These are phyloP conservation scores for Rhodotorula taiwanensis DNA, from an alignment of 768 basidiomycete genomes.

Conservation along the genomic window DNA sequence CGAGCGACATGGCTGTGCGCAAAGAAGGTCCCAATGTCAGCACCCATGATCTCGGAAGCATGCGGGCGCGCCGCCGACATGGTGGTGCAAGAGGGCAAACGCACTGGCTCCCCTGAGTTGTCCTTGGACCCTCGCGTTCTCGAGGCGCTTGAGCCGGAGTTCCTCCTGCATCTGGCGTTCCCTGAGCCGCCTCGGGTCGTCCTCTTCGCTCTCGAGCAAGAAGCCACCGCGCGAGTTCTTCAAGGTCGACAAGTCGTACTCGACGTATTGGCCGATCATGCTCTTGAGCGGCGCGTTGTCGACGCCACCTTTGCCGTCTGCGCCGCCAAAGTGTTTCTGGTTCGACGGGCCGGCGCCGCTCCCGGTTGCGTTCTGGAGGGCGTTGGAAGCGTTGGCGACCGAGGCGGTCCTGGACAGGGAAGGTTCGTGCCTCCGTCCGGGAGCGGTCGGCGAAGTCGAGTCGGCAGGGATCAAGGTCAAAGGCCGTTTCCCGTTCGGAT, in stretches of 20 bases:
- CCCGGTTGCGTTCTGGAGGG: conserved; percentile 39
- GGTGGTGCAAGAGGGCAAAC: too few species aligned
- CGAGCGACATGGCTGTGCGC: conserved; percentile 64
- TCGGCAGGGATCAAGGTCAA: conserved; percentile 55
- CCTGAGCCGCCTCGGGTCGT: conserved; percentile 66
- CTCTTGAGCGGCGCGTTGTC: conserved; percentile 28
- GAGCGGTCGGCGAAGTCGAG: conserved; percentile 58
- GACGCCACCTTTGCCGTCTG: conserved; percentile 15
- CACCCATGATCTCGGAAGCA: background rate
- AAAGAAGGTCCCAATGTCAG: background rate
- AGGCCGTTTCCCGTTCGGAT: conserved; percentile 66
- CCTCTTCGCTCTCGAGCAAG: conserved; percentile 77
- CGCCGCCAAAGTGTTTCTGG: conserved; percentile 28
- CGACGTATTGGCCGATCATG: conserved; percentile 77
- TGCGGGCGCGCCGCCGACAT: too few species aligned
- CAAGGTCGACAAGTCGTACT: conserved; percentile 95
- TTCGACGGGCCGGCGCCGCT: conserved; percentile 41
- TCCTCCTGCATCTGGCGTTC: conserved; percentile 72
- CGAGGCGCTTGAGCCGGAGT: conserved; percentile 48
- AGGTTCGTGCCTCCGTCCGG: conserved; percentile 26
- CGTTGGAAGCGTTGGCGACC: conserved; percentile 2
- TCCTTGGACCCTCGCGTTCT: conserved; percentile 34
- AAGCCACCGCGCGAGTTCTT: conserved; percentile 96
- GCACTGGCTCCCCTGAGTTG: conserved; percentile 27
- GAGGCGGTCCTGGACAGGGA: background rate